Evolutionary conservation across 2,329 filamentous ascomycete species (phyloP).

Genomic region (Emmonsiellopsis sp.): DNA sequence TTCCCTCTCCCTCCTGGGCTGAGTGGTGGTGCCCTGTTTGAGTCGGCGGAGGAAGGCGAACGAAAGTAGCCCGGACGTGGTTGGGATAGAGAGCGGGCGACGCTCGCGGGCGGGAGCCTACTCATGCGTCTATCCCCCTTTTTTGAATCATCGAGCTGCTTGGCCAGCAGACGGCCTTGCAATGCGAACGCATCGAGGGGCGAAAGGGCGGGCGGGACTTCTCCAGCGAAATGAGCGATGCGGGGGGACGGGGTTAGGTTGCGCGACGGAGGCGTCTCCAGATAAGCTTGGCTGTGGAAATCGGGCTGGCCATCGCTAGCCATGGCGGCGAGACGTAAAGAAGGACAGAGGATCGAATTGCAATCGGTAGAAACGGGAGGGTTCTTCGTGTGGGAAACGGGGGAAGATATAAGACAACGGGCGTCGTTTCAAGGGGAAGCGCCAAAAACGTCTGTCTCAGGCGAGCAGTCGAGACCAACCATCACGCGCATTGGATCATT

Average conservation of each 20-base stretch:
- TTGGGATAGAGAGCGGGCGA: slow-evolving; percentile 70
- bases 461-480: not conserved
- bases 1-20: slow-evolving; percentile 29
- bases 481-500: not conserved
- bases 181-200: slow-evolving; percentile 91
- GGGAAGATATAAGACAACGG: not conserved
- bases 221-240: slow-evolving; percentile 61
- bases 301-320: not conserved
- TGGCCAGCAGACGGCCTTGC: slow-evolving; percentile 79
- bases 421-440: not conserved
- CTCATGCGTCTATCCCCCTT: slow-evolving; percentile 71
- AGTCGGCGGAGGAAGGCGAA: slow-evolving; percentile 55
- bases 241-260: slow-evolving; percentile 50
- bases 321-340: not conserved
- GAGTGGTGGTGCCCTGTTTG: slow-evolving; percentile 21
- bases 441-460: not conserved
- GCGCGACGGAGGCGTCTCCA: not conserved
- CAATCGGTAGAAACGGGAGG: not conserved
- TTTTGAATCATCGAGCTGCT: slow-evolving; percentile 71
- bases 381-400: too few species aligned
- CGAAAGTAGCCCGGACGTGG: slow-evolving; percentile 74
- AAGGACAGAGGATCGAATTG: not conserved
- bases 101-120: slow-evolving; percentile 71
- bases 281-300: not conserved
- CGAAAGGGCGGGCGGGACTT: slow-evolving; percentile 74